A percentile compares a stretch with the other conserved stretches of the same genome.
phyloP scores from a whole-genome alignment of 768 basidiomycete genomes.

The Steccherinum ochraceum region DNA sequence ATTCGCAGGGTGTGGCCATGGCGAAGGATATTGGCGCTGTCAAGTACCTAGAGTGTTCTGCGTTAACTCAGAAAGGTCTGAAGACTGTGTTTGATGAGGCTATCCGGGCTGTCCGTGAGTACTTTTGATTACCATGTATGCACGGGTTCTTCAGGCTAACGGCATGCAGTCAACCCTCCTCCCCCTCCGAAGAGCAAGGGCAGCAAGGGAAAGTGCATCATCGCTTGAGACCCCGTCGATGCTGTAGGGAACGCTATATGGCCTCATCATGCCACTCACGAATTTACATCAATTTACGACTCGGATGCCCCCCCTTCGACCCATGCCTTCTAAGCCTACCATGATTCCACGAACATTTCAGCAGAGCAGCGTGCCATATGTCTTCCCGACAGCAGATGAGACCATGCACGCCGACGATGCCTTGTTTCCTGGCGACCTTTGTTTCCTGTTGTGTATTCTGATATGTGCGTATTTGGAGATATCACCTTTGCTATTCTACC shows the following conservation, averaged over 20 bases:
- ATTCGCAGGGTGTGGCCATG: conserved; percentile 86
- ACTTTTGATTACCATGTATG: too few species aligned
- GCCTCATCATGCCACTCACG: conserved; percentile 55
- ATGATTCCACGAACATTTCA: neutral
- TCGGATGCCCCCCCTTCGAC: conserved; percentile 32
- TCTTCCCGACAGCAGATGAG: neutral
- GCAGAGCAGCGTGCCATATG: neutral
- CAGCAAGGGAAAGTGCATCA: conserved; percentile 50
- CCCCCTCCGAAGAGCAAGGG: conserved; percentile 51
- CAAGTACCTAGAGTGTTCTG: conserved; percentile 94
- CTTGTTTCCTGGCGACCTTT: neutral
- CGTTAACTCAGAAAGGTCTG: conserved; percentile 94
- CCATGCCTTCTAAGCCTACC: neutral
- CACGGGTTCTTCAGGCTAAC: too few species aligned
- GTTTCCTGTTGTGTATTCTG: neutral
- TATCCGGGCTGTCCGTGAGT: conserved; percentile 91
- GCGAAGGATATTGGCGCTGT: conserved; percentile 92
- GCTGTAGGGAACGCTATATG: conserved; percentile 10
- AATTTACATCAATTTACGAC: conserved; percentile 61
- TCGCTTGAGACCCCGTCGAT: conserved; percentile 51
- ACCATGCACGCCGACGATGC: neutral
- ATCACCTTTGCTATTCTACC: neutral
- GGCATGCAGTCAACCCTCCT: conserved; percentile 75
- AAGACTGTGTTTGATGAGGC: conserved; percentile 99
- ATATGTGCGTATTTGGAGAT: neutral